phyloP scores from a whole-genome alignment of 2,329 filamentous ascomycete genomes.

The Pseudogymnoascus sp. region DNA sequence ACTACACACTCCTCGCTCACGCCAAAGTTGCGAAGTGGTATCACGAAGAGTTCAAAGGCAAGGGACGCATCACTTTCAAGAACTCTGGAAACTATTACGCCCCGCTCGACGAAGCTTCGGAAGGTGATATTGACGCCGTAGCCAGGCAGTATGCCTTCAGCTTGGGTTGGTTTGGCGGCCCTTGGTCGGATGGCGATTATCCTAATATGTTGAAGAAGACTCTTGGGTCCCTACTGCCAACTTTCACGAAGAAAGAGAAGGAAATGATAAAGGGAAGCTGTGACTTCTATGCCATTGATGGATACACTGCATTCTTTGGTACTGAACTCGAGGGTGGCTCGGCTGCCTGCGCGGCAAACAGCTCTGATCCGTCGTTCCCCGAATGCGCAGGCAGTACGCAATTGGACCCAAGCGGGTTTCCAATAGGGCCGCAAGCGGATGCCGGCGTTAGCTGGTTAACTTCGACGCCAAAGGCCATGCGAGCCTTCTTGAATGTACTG shows the following conservation, averaged over 20 bases:
- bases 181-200: conserved; percentile 39
- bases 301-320: conserved; percentile 26
- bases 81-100: conserved; percentile 36
- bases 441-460: conserved; percentile 35
- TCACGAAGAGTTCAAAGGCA: conserved; percentile 37
- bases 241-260: conserved; percentile 33
- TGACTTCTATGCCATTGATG: conserved; percentile 37
- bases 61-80: conserved; percentile 35
- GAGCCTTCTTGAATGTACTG: conserved; percentile 35
- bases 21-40: conserved; percentile 38
- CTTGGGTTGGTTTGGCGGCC: conserved; percentile 38
- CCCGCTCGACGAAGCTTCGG: conserved; percentile 28
- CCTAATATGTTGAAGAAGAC: conserved; percentile 33
- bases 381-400: conserved; percentile 32
- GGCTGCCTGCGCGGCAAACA: conserved; percentile 35
- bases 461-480: conserved; percentile 32
- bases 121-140: conserved; percentile 30
- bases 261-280: conserved; percentile 35
- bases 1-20: conserved; percentile 36
- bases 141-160: conserved; percentile 35
- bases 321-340: conserved; percentile 27
- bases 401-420: conserved; percentile 34
- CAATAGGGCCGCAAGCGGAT: conserved; percentile 37
- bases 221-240: conserved; percentile 32
- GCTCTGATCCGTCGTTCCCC: conserved; percentile 33